These are phyloP conservation scores for Podosphaera xanthii DNA, from an alignment of 2,329 filamentous ascomycete species.

Conservation along the genomic window DNA sequence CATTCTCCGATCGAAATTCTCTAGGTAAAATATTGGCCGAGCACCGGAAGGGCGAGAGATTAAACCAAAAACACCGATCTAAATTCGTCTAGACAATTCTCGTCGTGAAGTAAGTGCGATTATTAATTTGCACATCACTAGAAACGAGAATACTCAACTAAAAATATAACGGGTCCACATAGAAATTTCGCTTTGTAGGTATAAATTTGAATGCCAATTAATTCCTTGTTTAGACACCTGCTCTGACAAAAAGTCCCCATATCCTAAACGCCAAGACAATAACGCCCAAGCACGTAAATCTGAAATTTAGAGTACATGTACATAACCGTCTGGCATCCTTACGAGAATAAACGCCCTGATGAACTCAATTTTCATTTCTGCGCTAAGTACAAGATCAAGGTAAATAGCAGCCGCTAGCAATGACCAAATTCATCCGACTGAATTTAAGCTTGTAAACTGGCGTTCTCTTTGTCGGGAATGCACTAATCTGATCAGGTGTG, in stretches of 20 bases:
- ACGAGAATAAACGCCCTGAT: too few relatives aligned
- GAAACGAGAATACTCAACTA: too few relatives aligned
- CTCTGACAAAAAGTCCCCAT: background rate
- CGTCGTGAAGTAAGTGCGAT: too few relatives aligned
- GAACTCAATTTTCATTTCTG: too few relatives aligned
- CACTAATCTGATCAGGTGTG: conserved; percentile 79
- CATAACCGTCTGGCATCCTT: background rate
- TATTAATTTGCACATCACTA: too few relatives aligned
- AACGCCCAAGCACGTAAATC: background rate
- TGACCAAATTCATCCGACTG: conserved; percentile 81
- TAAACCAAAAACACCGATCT: too few relatives aligned
- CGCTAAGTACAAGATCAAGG: background rate
- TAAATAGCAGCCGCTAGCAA: conserved; percentile 52
- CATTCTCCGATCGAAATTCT: too few relatives aligned
- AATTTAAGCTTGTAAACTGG: conserved; percentile 85
- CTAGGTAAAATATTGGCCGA: too few relatives aligned
- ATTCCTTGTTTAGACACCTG: background rate
- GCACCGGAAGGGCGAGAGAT: too few relatives aligned
- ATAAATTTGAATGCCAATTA: background rate
- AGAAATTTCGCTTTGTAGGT: too few relatives aligned
- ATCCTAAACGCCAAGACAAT: background rate
- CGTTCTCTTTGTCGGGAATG: conserved; percentile 88
- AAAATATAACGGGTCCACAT: too few relatives aligned
- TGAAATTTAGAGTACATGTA: background rate
- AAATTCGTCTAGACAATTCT: too few relatives aligned